A percentile compares a stretch with the other conserved stretches of the same genome.
phyloP scores from a whole-genome alignment of 805 yeast species.

The Zygosaccharomyces pseudorouxii region DNA sequence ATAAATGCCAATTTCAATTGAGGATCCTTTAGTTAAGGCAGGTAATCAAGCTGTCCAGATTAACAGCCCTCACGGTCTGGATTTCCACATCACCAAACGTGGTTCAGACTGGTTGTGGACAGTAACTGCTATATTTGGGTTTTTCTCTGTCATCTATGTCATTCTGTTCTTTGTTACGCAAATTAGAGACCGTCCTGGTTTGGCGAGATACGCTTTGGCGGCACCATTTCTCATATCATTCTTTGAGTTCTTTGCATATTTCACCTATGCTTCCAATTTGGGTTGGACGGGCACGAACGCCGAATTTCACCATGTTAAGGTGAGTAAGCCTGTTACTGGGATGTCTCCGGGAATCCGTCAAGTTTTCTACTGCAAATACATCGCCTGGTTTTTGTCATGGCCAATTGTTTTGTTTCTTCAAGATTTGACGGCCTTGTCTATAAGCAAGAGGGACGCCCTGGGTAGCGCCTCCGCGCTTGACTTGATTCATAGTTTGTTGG shows the following conservation, averaged over 20 bases:
- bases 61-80: constrained; percentile 44
- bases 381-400: constrained; percentile 46
- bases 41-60: constrained; percentile 40
- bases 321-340: constrained; percentile 20
- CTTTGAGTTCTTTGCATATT: constrained; percentile 39
- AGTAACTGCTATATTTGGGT: constrained; percentile 39
- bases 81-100: constrained; percentile 48
- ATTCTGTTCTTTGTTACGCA: constrained; percentile 15
- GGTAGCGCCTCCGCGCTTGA: constrained; percentile 15
- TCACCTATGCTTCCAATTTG: constrained; percentile 44
- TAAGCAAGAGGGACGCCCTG: constrained; percentile 5
- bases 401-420: constrained; percentile 37
- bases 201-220: constrained; percentile 18
- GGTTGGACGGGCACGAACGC: constrained; percentile 41
- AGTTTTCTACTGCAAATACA: constrained; percentile 42
- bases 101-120: constrained; percentile 73
- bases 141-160: constrained; percentile 12
- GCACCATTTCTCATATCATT: constrained; percentile 36
- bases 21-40: constrained; percentile 8
- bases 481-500: constrained; percentile 30
- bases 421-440: constrained; percentile 18
- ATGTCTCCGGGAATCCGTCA: constrained; percentile 36
- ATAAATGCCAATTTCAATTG: neutral
- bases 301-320: constrained; percentile 39
- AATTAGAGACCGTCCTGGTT: constrained; percentile 8